phyloP scores from a whole-genome alignment of 371 early-diverging fungal genomes.

The Basidiobolus meristosporus region DNA sequence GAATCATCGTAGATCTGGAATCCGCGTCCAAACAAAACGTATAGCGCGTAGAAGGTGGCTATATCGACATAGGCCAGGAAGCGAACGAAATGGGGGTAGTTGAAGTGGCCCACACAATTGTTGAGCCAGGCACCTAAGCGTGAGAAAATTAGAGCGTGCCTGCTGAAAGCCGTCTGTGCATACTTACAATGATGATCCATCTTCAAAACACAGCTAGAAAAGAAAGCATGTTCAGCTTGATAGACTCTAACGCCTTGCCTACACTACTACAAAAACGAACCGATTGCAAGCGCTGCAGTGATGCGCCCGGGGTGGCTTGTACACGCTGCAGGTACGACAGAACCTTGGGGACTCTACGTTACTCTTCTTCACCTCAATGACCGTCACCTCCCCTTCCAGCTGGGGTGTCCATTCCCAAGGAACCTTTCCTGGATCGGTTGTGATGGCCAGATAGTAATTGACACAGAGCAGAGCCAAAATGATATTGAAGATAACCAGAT shows the following conservation, averaged over 20 bases:
- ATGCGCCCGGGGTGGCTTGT: constrained; percentile 68
- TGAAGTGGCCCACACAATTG: constrained; percentile 84
- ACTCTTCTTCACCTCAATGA: constrained; percentile 47
- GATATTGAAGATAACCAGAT: constrained; percentile 41
- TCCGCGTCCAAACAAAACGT: constrained; percentile 14
- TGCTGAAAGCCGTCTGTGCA: not conserved
- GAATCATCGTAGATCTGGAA: constrained; percentile 20
- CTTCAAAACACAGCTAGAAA: constrained; percentile 48
- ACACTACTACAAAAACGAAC: constrained; percentile 1
- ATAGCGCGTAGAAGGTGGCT: constrained; percentile 26
- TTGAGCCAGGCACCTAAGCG: constrained; percentile 77
- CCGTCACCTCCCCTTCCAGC: constrained; percentile 28
- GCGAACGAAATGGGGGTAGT: constrained; percentile 77
- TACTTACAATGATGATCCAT: constrained; percentile 84
- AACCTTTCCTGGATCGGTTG: constrained; percentile 61
- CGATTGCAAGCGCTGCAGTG: constrained; percentile 61
- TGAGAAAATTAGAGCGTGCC: not conserved
- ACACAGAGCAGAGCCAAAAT: constrained; percentile 36
- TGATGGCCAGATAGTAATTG: constrained; percentile 64
- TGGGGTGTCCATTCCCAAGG: constrained; percentile 44
- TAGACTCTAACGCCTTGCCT: not conserved
- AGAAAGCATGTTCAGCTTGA: not conserved
- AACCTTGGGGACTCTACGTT: constrained; percentile 47
- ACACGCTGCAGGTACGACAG: constrained; percentile 50
- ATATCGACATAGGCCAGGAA: constrained; percentile 56